phyloP scores from a whole-genome alignment of 2,329 filamentous ascomycete genomes.

The Nannizziopsis arthrosporioides region DNA sequence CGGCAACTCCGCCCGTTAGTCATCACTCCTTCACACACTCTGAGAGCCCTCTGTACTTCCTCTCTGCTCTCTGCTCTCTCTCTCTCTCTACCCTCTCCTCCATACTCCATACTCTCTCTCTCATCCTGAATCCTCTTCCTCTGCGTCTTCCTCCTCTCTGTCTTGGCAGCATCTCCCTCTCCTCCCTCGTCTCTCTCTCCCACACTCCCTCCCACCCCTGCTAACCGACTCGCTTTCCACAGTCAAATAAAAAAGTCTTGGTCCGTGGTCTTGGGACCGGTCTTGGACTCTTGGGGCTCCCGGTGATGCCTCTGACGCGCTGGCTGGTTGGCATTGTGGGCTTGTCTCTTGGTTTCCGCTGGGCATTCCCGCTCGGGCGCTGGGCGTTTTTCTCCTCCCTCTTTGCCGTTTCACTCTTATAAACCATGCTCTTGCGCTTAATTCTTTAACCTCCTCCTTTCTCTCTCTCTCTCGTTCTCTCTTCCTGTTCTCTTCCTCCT shows the following conservation, averaged over 20 bases:
- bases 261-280: no score
- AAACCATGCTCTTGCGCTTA: slow-evolving; percentile 1
- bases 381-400: slow-evolving; percentile 12
- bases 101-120: no score
- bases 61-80: background rate
- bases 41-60: background rate
- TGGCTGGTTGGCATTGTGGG: slow-evolving; percentile 15
- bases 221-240: no score
- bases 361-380: slow-evolving; percentile 13
- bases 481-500: background rate
- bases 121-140: slow-evolving; percentile 2
- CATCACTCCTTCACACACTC: background rate
- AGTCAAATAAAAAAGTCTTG: no score
- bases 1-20: background rate
- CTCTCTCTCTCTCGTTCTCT: background rate
- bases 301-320: slow-evolving; percentile 16
- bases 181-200: background rate
- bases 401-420: slow-evolving; percentile 12
- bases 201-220: no score
- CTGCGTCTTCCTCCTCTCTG: slow-evolving; percentile 2
- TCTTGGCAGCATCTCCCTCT: background rate
- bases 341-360: slow-evolving; percentile 13
- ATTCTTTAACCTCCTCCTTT: background rate
- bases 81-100: background rate
- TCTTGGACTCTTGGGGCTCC: no score